Evolutionary conservation across 2,329 filamentous ascomycete species (phyloP), one percentile per base, ranked within the genome.

Genomic region (Sphaerulina vaccinii): DNA sequence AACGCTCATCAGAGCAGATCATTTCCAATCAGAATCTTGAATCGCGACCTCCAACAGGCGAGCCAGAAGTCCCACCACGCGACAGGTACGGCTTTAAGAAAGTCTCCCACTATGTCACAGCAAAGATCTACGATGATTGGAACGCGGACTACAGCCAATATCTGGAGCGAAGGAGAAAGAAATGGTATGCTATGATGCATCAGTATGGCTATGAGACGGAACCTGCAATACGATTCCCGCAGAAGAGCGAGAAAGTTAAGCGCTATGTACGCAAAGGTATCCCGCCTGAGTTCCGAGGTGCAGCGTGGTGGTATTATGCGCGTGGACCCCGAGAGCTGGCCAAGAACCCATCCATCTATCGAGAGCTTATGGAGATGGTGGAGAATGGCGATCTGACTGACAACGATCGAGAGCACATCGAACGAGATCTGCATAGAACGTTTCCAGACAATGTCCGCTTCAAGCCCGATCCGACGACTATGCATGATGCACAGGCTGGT

Each of bases 271-370:
- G 91, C 45, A 97, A 96, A 70, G 92, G 92, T 13, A 92, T 96
- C 43, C 92, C 92, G 2, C 89, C 91, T 0, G 90, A 96, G 59
- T 95, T 90, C 84, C 83, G 92, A 64, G 92, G 92, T n/a, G 87
- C 88, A 5, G 92, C 92, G 39, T 97, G 92, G 92, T 97, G 95
- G 70, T 96, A 88, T 73, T 97, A 96, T 68, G 90, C 90, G 9
- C 90, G 90, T 16, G 92, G 92, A 1, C 90, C 90, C 19, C 83
- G 85, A 39, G 86, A 90, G 59, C 70, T 96, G 54, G 81, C 83
- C 45, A 86, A 88, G 64, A 82, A 95, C 62, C 80, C 83, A 4
- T 88, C 88, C 1, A 74, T 92, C 13, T 97, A 96, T 67, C 80
- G 84, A 46, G 78, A 83, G 46, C 74, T 95, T 33, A 75, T 93